Percentiles rank a stretch among this genome's conserved stretches.
These are phyloP conservation scores for Tuber indicum DNA, from an alignment of 495 filamentous ascomycete genomes.

Conservation along the genomic window DNA sequence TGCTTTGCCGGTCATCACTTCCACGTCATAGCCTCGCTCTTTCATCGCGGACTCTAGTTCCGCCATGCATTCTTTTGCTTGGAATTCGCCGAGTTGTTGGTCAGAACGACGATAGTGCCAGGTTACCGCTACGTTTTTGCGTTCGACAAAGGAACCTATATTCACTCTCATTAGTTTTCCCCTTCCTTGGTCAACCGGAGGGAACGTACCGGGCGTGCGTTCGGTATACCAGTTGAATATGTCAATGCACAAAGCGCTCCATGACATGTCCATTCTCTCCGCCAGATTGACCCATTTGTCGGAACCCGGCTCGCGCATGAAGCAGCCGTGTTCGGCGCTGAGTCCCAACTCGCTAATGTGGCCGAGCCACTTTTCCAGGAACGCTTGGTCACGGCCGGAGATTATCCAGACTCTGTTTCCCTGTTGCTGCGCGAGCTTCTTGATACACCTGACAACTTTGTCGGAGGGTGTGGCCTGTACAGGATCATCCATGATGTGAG, in stretches of 20 bases:
- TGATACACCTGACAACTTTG: conserved; percentile 68
- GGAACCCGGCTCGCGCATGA: conserved; percentile 68
- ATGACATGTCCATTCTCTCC: conserved; percentile 74
- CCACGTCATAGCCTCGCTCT: conserved; percentile 60
- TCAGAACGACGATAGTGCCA: conserved; percentile 96
- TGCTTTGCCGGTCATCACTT: conserved; percentile 92
- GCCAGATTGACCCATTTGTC: conserved; percentile 80
- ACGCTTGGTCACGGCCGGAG: conserved; percentile 82
- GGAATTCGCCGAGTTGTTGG: conserved; percentile 68
- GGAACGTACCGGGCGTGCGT: conserved; percentile 60
- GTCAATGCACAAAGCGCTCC: conserved; percentile 76
- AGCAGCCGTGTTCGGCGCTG: conserved; percentile 92
- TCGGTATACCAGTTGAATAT: conserved; percentile 81
- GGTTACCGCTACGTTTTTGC: conserved; percentile 82
- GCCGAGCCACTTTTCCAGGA: conserved; percentile 78
- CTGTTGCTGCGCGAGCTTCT: conserved; percentile 68
- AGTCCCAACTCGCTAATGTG: conserved; percentile 78
- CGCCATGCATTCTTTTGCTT: conserved; percentile 68
- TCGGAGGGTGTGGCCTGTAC: conserved; percentile 79
- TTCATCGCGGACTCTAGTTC: conserved; percentile 48
- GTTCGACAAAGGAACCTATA: conserved; percentile 77
- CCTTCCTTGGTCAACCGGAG: background rate
- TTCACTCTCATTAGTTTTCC: background rate
- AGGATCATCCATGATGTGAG: conserved; percentile 86
- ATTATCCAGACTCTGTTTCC: conserved; percentile 96